A percentile compares a stretch with the other conserved stretches of the same genome.
These are phyloP conservation scores for Lentinula sp. DNA, from an alignment of 768 basidiomycete species.

Conservation along the genomic window DNA sequence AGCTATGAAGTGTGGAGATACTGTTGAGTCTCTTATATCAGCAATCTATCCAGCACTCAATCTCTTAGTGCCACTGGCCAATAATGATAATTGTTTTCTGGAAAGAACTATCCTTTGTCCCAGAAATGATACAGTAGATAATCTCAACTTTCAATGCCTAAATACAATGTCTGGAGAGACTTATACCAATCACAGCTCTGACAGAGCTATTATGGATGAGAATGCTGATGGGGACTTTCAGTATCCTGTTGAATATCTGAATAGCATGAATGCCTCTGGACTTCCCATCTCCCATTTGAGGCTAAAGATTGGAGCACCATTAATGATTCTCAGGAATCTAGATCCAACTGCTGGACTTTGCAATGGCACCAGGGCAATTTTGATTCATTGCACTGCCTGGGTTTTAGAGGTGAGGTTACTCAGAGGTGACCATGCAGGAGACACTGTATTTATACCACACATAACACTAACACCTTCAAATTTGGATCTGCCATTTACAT, in stretches of 20 bases:
- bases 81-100: slow-evolving; percentile 1
- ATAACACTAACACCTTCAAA: slow-evolving; percentile 22
- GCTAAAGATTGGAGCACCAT: not conserved
- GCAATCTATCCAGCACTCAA: not conserved
- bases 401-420: slow-evolving; percentile 28
- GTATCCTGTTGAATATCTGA: not conserved
- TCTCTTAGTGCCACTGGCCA: not conserved
- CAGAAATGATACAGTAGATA: too few relatives aligned
- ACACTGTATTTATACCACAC: slow-evolving; percentile 30
- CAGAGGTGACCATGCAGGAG: slow-evolving; percentile 28
- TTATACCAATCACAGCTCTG: not conserved
- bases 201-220: not conserved
- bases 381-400: not conserved
- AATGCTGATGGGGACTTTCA: not conserved
- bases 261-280: not conserved
- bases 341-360: not conserved
- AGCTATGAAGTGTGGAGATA: not conserved
- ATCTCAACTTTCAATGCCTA: not conserved
- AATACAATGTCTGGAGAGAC: not conserved
- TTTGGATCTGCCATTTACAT: slow-evolving; percentile 12
- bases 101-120: not conserved
- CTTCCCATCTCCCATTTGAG: not conserved
- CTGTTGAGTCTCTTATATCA: not conserved
- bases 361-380: not conserved
- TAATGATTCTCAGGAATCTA: not conserved